Evolutionary conservation across 371 early-diverging fungal species (phyloP).

Genomic region (Parasitella parasitica): DNA sequence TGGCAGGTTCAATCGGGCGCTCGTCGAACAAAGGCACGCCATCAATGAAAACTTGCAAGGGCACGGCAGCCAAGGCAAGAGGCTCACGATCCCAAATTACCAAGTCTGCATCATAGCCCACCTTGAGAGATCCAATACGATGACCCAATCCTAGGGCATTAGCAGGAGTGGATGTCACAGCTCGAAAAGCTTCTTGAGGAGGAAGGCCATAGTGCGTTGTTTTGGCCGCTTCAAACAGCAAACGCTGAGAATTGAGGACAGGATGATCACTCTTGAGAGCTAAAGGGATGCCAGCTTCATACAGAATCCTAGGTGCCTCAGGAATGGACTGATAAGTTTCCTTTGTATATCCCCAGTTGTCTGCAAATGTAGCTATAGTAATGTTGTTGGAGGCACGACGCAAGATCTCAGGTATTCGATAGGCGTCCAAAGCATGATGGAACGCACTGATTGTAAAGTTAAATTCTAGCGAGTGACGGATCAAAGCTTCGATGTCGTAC

Average conservation of each 20-base stretch:
- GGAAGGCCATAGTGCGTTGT: conserved; percentile 70
- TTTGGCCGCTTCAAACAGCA: conserved; percentile 77
- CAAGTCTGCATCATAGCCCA: conserved; percentile 78
- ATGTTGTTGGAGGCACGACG: conserved; percentile 64
- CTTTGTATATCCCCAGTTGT: conserved; percentile 73
- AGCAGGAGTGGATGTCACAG: conserved; percentile 77
- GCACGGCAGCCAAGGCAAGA: conserved; percentile 66
- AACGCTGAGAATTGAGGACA: conserved; percentile 66
- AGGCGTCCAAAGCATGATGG: conserved; percentile 84
- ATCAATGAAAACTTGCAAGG: conserved; percentile 70
- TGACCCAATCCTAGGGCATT: conserved; percentile 67
- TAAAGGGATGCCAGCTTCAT: conserved; percentile 67
- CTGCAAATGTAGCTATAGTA: conserved; percentile 70
- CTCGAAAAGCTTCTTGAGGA: conserved; percentile 54
- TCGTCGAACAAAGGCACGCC: conserved; percentile 56
- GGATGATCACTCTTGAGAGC: conserved; percentile 81
- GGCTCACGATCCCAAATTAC: conserved; percentile 71
- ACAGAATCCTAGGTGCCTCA: conserved; percentile 57
- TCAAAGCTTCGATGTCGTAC: conserved; percentile 71
- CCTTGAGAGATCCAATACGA: conserved; percentile 63
- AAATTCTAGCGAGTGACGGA: conserved; percentile 75
- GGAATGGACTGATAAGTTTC: conserved; percentile 72
- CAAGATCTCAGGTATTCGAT: conserved; percentile 71
- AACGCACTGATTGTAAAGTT: conserved; percentile 75
- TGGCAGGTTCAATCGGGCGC: conserved; percentile 17